These are phyloP conservation scores for Bertia moriformis DNA, from an alignment of 2,329 filamentous ascomycete genomes.

Conservation along the genomic window DNA sequence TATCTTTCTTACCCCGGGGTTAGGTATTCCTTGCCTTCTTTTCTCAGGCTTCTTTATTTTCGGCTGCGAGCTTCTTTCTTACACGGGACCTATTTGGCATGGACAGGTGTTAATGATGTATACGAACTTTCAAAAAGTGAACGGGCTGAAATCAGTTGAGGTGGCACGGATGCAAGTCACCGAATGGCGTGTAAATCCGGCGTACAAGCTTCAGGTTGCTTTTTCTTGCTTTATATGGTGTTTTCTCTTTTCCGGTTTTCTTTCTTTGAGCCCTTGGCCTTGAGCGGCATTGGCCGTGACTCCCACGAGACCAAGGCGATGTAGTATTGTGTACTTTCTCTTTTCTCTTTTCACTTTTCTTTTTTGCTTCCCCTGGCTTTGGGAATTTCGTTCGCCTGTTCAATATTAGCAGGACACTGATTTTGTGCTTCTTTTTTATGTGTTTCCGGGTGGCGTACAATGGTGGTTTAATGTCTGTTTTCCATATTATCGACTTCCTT, in stretches of 20 bases:
- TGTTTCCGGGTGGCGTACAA: too few relatives aligned
- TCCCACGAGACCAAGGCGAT: constrained; percentile 8
- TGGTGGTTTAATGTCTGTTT: too few relatives aligned
- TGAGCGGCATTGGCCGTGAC: constrained; percentile 10
- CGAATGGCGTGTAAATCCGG: background rate
- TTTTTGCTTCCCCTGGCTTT: constrained; percentile 4
- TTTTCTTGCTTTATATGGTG: background rate
- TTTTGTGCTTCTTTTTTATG: constrained; percentile 3
- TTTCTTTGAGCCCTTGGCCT: constrained; percentile 7
- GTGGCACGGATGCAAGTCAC: constrained; percentile 10
- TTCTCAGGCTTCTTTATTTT: constrained; percentile 7
- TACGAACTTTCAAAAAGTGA: constrained; percentile 15
- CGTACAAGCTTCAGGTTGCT: background rate
- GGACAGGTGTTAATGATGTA: constrained; percentile 21
- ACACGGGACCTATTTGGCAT: constrained; percentile 16
- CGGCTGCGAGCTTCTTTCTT: constrained; percentile 9
- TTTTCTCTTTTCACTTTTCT: constrained; percentile 5
- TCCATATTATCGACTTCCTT: too few relatives aligned
- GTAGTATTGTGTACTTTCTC: constrained; percentile 6
- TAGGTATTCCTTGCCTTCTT: constrained; percentile 2
- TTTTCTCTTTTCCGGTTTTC: background rate
- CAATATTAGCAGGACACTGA: too few relatives aligned
- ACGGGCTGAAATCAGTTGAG: constrained; percentile 13
- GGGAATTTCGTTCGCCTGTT: too few relatives aligned
- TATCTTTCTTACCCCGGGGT: background rate